Conservation (phyloP, 805 yeast genomes). For the Candida alai region DNA sequence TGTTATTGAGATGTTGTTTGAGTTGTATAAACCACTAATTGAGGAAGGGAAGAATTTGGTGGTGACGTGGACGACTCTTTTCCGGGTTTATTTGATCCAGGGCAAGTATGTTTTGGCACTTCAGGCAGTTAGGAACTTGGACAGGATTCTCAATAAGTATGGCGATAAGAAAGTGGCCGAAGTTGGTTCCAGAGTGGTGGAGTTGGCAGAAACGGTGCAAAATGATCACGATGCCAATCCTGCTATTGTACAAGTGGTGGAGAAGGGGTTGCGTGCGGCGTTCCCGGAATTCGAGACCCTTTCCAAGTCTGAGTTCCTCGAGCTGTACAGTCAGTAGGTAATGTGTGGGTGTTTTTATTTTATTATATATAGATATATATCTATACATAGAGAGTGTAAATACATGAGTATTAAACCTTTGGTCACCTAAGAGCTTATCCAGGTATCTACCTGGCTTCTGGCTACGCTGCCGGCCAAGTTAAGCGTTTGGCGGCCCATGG, state of each 20-base stretch:
- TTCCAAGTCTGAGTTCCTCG: slow-evolving; percentile 15
- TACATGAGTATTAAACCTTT: not conserved
- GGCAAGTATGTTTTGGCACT: slow-evolving; percentile 45
- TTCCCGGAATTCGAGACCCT: slow-evolving; percentile 29
- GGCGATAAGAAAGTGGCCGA: slow-evolving; percentile 14
- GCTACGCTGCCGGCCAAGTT: slow-evolving; percentile 42
- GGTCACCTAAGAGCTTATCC: slow-evolving; percentile 31
- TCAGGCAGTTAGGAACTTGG: slow-evolving; percentile 43
- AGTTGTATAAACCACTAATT: slow-evolving; percentile 37
- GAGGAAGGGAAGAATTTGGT: slow-evolving; percentile 38
- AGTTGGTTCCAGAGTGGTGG: slow-evolving; percentile 29
- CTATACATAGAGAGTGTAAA: no score
- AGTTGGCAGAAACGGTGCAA: slow-evolving; percentile 27
- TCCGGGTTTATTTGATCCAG: slow-evolving; percentile 35
- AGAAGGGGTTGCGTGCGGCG: slow-evolving; percentile 31
- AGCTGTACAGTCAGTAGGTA: slow-evolving; percentile 10
- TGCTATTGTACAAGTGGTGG: slow-evolving; percentile 42
- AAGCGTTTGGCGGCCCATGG: slow-evolving; percentile 43
- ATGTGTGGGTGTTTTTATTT: no score
- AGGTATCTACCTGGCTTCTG: slow-evolving; percentile 39
- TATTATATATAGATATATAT: slow-evolving; percentile 10
- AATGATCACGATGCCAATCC: slow-evolving; percentile 38
- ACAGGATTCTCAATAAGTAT: slow-evolving; percentile 26
- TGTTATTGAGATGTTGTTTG: slow-evolving; percentile 44
- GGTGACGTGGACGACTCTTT: slow-evolving; percentile 42